Base-by-base conservation (phyloP, 768 basidiomycete species). In the Suillus luteus region DNA sequence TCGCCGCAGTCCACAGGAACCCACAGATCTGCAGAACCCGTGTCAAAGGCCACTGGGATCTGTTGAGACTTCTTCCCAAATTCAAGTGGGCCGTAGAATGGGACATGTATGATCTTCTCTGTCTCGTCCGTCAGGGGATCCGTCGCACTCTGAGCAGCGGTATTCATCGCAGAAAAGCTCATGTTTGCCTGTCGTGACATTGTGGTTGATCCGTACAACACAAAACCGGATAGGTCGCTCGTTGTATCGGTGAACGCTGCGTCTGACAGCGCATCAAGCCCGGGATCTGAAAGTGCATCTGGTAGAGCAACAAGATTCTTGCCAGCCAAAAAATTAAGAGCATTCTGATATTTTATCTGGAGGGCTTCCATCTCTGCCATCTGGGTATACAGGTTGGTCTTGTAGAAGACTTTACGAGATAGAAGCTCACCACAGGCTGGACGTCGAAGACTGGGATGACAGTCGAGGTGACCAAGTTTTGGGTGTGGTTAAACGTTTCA, bases 11-110 rank as follows among this genome's bases (percentile, higher is more conserved):
- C 60, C 15, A 74, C 71, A 35, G 83, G 79, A 22, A 82, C 71
- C 85, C 88, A 90, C n/a, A 88, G 77, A 70, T 91, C 90, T 40
- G 84, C 78, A 8, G 85, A 87, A 58, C 89, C 87, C 3, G 89
- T 90, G 72, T 91, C 90, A 66, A 90, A 76, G 71, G 88, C 84
- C 40, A 90, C 80, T 2, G 80, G 77, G 19, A 90, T 68, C 24
- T 66, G 60, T 71, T 89, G 87, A 1, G 75, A 67, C 1, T 83
- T 83, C 19, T 85, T 85, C 11, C 90, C 90, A 59, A 91, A 78
- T 6, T 66, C 41, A 55, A 88, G 60, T 5, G 48, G 40, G 24
- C 74, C 72, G 61, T 82, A 85, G 69, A 86, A 87, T 61, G 82
- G 72, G 35, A 82, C 64, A 63, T 86, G 83, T 49, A 80, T 66